Evolutionary conservation across 116 monocot genomes (phyloP).

Genomic region (Dioscorea cayenensis): DNA sequence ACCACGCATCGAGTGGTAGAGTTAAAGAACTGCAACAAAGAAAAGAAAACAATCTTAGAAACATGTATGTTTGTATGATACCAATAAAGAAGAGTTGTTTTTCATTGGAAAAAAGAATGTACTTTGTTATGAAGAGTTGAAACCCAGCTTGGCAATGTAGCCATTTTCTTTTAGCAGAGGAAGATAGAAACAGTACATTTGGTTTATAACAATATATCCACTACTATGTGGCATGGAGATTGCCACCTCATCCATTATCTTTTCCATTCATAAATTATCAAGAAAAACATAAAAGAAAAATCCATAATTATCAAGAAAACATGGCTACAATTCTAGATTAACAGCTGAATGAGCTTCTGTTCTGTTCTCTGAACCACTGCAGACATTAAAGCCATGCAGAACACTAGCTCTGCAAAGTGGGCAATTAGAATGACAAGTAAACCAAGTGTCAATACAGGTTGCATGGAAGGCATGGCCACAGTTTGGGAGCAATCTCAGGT

Average conservation of each 20-base stretch:
- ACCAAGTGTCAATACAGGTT: constrained; percentile 11
- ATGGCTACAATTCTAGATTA: neutral
- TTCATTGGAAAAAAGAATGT: too few species aligned
- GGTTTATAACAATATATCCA: neutral
- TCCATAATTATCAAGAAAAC: neutral
- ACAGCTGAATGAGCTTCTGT: neutral
- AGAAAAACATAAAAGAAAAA: too few species aligned
- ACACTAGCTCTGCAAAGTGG: constrained; percentile 8
- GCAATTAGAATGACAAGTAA: neutral
- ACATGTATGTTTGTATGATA: neutral
- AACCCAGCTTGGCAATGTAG: constrained; percentile 14
- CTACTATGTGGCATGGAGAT: neutral
- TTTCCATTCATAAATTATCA: too few species aligned
- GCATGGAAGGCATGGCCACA: constrained; percentile 6
- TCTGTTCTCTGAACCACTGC: neutral
- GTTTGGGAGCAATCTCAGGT: constrained; percentile 4
- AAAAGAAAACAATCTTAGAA: neutral
- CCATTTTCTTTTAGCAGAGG: constrained; percentile 9
- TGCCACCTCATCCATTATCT: constrained; percentile 1
- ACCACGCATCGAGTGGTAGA: constrained; percentile 1
- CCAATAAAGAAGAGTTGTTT: neutral
- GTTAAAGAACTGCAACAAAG: constrained; percentile 5
- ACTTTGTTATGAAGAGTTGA: constrained; percentile 30
- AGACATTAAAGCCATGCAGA: neutral
- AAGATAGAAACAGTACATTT: neutral